Evolutionary conservation across 2,329 filamentous ascomycete genomes (phyloP).

Genomic region (Stachybotrys echinatus): DNA sequence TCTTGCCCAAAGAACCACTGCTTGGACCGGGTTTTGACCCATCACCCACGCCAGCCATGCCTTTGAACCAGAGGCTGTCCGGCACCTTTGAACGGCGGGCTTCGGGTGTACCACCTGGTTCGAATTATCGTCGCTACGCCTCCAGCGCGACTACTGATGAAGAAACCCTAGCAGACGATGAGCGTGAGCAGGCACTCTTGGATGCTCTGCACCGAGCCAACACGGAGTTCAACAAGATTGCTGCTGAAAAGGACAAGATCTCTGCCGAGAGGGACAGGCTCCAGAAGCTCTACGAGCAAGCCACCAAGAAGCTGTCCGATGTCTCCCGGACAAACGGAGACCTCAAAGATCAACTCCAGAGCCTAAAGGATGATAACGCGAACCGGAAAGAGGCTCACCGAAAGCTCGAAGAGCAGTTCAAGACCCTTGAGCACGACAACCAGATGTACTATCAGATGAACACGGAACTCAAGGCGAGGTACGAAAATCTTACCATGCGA

Average conservation of each 20-base stretch:
- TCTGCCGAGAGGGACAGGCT: no score
- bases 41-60: conserved; percentile 11
- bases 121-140: conserved; percentile 1
- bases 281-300: conserved; percentile 18
- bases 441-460: conserved; percentile 18
- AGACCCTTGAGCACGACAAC: conserved; percentile 21
- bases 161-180: conserved; percentile 14
- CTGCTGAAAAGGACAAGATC: conserved; percentile 20
- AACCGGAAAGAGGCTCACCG: conserved; percentile 13
- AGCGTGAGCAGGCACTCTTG: conserved; percentile 15
- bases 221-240: conserved; percentile 19
- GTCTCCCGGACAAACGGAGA: conserved; percentile 11
- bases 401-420: conserved; percentile 18
- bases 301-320: conserved; percentile 23
- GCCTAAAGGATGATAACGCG: conserved; percentile 9
- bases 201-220: conserved; percentile 22
- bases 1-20: background rate
- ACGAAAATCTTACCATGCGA: conserved; percentile 22
- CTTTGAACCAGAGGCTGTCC: conserved; percentile 20
- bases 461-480: conserved; percentile 19
- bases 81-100: conserved; percentile 19
- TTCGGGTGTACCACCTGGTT: conserved; percentile 3
- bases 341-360: conserved; percentile 10
- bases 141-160: conserved; percentile 10
- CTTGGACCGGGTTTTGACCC: background rate